Evolutionary conservation across 2,329 filamentous ascomycete species (phyloP), one percentile per base, ranked within the genome.

Genomic region (Fusarium oligoseptatum): DNA sequence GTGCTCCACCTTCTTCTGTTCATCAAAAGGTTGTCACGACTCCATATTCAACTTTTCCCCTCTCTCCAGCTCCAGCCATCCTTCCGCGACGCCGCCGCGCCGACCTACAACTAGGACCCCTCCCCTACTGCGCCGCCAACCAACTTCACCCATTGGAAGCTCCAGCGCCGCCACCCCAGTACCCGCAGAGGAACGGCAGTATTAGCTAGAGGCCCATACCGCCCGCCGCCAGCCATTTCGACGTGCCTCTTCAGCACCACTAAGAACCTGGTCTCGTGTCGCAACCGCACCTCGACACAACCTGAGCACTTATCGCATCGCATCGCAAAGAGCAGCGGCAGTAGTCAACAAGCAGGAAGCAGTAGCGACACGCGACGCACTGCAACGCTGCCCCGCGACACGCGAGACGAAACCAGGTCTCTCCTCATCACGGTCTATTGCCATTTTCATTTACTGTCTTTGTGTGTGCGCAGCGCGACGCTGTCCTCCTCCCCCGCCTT

Each of bases 261-360:
- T 75, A 68, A 74, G 74, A 75, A 77, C 76, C 72, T 78, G 69
- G 77, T 79, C 76, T 79, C 71, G 76, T 79, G 77, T 78, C 74
- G 72, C 77, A 72, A 79, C 67, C 67, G 60, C 73, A 75, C 70
- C 72, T 74, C 64, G 72, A 78, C 75, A 76, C 68, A 74, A 79
- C 68, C 66, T 72, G 52, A 75, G 64, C 70, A 64, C 68, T 67
- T 64, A 73, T 73, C 76, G 65, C 65, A 67, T 43, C 68, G 60
- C 57, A 74, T 71, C 70, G 72, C 69, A 67, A 68, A 74, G 66
- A 60, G 57, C 58, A 71, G 66, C 71, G 64, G 64, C 62, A 70
- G 66, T 68, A 70, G 36, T 62, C 75, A 67, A 60, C 68, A 70
- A 76, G 61, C 68, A 69, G 36, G 55, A 68, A 68, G 61, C 66